Base-by-base conservation (phyloP, 176 grass and related monocot species). In the Thinopyrum elongatum region DNA sequence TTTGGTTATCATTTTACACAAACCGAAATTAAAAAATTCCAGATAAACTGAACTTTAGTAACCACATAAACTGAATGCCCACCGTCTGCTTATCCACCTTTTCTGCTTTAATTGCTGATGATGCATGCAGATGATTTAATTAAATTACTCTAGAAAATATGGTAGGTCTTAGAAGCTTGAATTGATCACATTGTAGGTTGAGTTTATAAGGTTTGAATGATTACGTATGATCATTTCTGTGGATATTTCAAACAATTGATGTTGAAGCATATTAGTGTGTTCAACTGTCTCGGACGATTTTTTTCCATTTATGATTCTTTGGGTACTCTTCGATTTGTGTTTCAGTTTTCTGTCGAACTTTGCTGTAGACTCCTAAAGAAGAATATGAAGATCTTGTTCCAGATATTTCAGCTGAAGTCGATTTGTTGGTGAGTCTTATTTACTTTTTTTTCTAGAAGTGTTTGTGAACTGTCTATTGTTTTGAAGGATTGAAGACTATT, bases 351-450 rank as follows among this genome's bases (percentile, higher is more conserved):
- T 57, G 9, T 73, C 63, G 26, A 39, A 71, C 51, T 65, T 80
- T 80, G 47, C 9, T 49, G 38, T 65, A 88, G 90, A 59, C 21
- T 88, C 70, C 78, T 46, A 82, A 76, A 88, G 90, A 91, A 81
- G 86, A 85, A 81, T 85, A 78, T 28, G 86, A 85, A 77, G 82
- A 44, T 19, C 72, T 76, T 88, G 77, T 77, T 71, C 77, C 71
- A 65, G 64, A 88, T 81, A 82, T 77, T 85, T 76, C 78, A 46
- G 35, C 8, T 30, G 76, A 80, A 44, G 65, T 59, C 31, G 63
- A 91, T 71, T 71, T 78, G 12, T 42, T 70, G 70, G 86, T 91
- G 64, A 77, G 90, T 42, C 44, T 49, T 76, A 22, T 81, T 85
- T 85, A 60, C 35, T 17, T 55, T 6, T 38, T 70, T 51, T 70